Percentiles rank a stretch among this genome's conserved stretches.
phyloP scores from a whole-genome alignment of 306 rosid genomes.

The Rosa rugosa region DNA sequence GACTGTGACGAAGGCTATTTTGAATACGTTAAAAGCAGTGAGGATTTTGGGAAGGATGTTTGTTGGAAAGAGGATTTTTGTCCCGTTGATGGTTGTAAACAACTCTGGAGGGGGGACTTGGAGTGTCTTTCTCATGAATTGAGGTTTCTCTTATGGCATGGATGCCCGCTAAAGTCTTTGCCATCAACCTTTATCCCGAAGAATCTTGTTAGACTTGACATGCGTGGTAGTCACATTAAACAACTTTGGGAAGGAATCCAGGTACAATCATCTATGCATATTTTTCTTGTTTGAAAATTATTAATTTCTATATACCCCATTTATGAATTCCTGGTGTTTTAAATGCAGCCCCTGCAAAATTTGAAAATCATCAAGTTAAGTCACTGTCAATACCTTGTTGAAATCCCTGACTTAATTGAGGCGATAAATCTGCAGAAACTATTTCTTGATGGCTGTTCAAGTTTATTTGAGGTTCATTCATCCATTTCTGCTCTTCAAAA shows the following conservation, averaged over 20 bases:
- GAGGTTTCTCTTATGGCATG: slow-evolving; percentile 19
- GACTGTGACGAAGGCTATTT: too few relatives aligned
- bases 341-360: neutral
- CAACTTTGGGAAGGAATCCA: slow-evolving; percentile 3
- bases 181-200: neutral
- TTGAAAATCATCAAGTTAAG: neutral
- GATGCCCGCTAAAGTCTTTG: slow-evolving; percentile 15
- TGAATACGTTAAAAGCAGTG: too few relatives aligned
- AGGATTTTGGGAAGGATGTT: too few relatives aligned
- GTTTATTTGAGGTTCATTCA: neutral
- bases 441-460: neutral
- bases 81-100: neutral
- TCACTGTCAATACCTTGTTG: neutral
- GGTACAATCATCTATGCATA: neutral
- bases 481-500: neutral
- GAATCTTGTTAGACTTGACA: slow-evolving; percentile 23
- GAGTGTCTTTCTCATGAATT: slow-evolving; percentile 2
- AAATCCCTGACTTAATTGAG: slow-evolving; percentile 21
- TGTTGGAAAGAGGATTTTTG: neutral
- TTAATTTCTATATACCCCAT: neutral
- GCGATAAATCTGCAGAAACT: slow-evolving; percentile 10
- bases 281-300: too few relatives aligned
- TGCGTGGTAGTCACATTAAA: neutral
- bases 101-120: neutral
- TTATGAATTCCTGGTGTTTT: too few relatives aligned